These are phyloP conservation scores for Adansonia madagascariensis DNA, from an alignment of 441 rosid species.

Conservation along the genomic window DNA sequence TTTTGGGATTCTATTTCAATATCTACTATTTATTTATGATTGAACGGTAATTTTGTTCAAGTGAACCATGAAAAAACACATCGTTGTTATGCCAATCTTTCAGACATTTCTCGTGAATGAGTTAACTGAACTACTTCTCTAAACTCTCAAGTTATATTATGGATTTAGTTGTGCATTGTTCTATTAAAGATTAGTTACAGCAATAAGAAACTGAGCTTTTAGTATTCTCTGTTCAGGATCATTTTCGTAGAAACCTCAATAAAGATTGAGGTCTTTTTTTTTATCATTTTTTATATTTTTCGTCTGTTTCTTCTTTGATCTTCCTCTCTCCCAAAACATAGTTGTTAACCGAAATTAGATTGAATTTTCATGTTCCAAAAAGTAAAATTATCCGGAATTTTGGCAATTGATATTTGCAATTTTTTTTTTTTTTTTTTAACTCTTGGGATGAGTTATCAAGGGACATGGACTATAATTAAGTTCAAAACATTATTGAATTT, in stretches of 20 bases:
- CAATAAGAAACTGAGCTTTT: background rate
- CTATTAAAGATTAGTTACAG: background rate
- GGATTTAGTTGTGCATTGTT: background rate
- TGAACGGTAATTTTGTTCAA: background rate
- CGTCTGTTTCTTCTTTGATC: background rate
- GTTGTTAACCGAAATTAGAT: background rate
- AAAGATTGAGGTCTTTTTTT: background rate
- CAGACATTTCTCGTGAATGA: background rate
- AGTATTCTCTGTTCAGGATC: background rate
- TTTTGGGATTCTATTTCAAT: background rate
- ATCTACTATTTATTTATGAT: background rate
- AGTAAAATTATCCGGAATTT: conserved; percentile 14
- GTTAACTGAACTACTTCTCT: background rate
- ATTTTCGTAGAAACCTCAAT: background rate
- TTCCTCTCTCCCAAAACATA: background rate
- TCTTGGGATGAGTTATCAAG: background rate
- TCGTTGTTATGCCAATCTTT: background rate
- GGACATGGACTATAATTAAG: conserved; percentile 14
- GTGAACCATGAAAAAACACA: background rate
- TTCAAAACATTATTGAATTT: background rate
- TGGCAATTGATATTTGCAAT: background rate
- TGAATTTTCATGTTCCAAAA: background rate
- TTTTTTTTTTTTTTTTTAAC: background rate
- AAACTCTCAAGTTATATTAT: conserved; percentile 4
- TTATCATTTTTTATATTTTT: too few species aligned